Base-by-base conservation (phyloP, 2,329 filamentous ascomycete genomes). In the Fusarium subglutinans region DNA sequence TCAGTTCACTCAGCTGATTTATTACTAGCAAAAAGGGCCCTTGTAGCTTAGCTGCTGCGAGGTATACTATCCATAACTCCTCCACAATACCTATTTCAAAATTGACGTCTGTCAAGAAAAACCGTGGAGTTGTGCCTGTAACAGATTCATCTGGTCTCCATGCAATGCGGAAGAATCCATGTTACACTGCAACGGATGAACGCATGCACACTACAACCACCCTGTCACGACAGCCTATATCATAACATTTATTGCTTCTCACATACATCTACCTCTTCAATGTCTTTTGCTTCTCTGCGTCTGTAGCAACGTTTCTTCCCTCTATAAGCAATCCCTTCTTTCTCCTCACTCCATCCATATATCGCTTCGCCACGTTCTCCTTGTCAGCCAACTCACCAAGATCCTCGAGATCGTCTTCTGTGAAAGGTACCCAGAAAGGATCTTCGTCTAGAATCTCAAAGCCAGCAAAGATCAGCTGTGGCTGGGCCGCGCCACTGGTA, bases 361-460 rank as follows among this genome's bases (percentile, higher is more conserved):
- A 98, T 80, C 93, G 86, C 89, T 97, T 98, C 30, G 96, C 96
- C 57, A 98, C 94, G 83, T 98, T 98, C 87, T 98, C 96, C 80
- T 90, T 90, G 84, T 99, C 96, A 8, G 94, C 96, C 81, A 96
- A 86, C 86, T 98, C 96, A 33, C 96, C 96, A 69, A 99, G 84
- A 86, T 99, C 96, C 87, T 99, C 96, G 58, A 99, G 84, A 80
- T 99, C 94, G 81, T 98, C 96, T 80, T 98, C 96, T 0, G 96
- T 98, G 74, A 94, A 95, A 3, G 96, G 96, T 53, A 97, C 95
- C 96, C 96, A 99, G 85, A 97, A 97, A 0, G 96, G 96, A 85
- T 99, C 96, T 83, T 98, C 93, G 81, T 98, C 95, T 5, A 98
- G 87, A 76, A 97, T 90, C 82, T 98, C 94, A 80, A 95, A 99